Evolutionary conservation across 2,329 filamentous ascomycete genomes (phyloP), one percentile per base, ranked within the genome.

Genomic region (Trichophyton verrucosum): DNA sequence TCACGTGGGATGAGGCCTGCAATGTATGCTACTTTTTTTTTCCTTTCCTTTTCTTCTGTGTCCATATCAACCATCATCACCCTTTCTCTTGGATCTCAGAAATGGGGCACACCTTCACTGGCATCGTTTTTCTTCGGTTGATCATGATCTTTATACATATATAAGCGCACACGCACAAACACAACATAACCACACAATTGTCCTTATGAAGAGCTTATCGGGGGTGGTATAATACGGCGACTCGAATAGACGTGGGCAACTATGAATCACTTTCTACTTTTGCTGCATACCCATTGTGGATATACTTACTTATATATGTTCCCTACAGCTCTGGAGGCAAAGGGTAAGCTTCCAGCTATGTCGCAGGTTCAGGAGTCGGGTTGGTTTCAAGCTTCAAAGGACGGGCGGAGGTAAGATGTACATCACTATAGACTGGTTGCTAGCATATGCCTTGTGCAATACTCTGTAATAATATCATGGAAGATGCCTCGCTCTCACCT

Each of bases 1-100:
- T 55, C 51, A 36, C 20, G 51, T 44, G 46, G 22, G 20, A 24
- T 13, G 9, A 17, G 27, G 27, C 27, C 27, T 30, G 6, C 27
- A 57, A 40, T 57, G 49, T 61, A 61, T 58, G 22, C 61, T 61
- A 56, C 59, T 9, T 60, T 59, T 47, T 15, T 3, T 60, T 40
- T 61, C 59, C 59, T 63, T 60, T 59, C 58, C 53, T 59, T 56
- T 64, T 51, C 22, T 67, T 60, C 64, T 60, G 46, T 65, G 64
- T 62, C 55, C 56, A 60, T 62, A 60, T 24, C 40, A 44, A 44
- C 11, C 40, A 44, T 44, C 40, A 44, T n/a, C 40, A 8, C 7
- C n/a, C n/a, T 60, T 58, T 11, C 22, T n/a, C 36, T 61, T 58
- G 38, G 15, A 27, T 46, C 57, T 33, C 33, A 15, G 51, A 17